Evolutionary conservation across 2,329 filamentous ascomycete genomes (phyloP), one percentile per base, ranked within the genome.

Genomic region (Cytospora paraplurivora): DNA sequence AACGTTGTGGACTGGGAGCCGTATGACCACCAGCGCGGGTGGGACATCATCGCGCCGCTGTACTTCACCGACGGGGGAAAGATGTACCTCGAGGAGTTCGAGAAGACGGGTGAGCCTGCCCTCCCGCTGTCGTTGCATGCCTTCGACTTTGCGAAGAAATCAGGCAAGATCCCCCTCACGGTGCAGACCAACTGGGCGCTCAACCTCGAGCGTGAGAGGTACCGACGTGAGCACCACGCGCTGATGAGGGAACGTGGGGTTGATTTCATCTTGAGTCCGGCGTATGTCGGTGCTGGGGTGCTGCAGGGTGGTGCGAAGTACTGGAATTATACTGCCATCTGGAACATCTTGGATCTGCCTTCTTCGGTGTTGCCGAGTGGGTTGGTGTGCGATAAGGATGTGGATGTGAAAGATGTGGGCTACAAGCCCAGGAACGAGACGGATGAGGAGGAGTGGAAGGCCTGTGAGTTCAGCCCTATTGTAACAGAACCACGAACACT

Each of bases 311-410:
- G 65, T n/a, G 50, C 62, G 3, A 55, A 65, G n/a, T 69, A 67
- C 33, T 63, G 66, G 53, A 62, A 60, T 3, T 71, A 70, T 33
- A 70, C 68, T 3, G 63, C 66, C 13, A 68, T 71, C 59, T 71
- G 67, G 63, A 69, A 69, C 38, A 64, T 69, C 11, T 49, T 71
- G 6, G 68, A 71, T 35, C 52, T 67, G 27, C 69, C 69, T 17
- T 57, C 63, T 41, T 57, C 52, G 17, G 62, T 69, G 10, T 50
- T 71, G 13, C 69, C 69, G 37, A 69, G 67, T 17, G 64, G 64
- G 11, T 8, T 66, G n/a, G 34, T 13, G 5, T 60, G 61, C 27
- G 62, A 66, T n/a, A 55, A 47, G 10, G 15, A 7, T 0, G 34
- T 64, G 38, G 64, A 66, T 56, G 58, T 34, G 47, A 61, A 19